Percentiles rank a stretch among this genome's conserved stretches.
Evolutionary conservation across 2,329 filamentous ascomycete species (phyloP).

Genomic region (Aspergillus sojae): DNA sequence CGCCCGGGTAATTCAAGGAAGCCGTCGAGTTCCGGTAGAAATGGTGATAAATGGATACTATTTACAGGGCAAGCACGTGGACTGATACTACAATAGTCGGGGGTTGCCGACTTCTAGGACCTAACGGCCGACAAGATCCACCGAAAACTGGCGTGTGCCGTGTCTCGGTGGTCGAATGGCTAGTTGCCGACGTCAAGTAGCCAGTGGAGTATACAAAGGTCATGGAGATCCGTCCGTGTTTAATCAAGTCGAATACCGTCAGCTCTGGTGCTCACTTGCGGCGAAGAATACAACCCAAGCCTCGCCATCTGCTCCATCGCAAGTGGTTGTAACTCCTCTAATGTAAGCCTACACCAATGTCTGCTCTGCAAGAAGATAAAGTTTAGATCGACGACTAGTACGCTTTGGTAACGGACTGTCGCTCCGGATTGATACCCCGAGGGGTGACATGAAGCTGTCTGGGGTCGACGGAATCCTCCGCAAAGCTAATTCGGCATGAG

Average conservation of each 20-base stretch:
- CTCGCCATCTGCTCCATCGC: no score
- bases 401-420: background rate
- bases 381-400: background rate
- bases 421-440: background rate
- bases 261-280: background rate
- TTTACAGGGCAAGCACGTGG: background rate
- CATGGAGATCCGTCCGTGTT: background rate
- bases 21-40: background rate
- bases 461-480: background rate
- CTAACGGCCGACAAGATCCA: background rate
- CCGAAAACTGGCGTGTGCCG: background rate
- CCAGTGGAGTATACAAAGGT: background rate
- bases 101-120: background rate
- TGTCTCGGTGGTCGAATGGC: background rate
- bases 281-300: background rate
- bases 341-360: background rate
- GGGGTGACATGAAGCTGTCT: background rate
- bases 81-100: background rate
- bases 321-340: background rate
- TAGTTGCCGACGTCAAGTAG: background rate
- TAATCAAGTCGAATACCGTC: background rate
- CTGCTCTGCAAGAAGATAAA: background rate
- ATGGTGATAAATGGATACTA: background rate
- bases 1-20: background rate
- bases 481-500: background rate